phyloP scores from a whole-genome alignment of 148 eudicot species.

The Silene uniflora region DNA sequence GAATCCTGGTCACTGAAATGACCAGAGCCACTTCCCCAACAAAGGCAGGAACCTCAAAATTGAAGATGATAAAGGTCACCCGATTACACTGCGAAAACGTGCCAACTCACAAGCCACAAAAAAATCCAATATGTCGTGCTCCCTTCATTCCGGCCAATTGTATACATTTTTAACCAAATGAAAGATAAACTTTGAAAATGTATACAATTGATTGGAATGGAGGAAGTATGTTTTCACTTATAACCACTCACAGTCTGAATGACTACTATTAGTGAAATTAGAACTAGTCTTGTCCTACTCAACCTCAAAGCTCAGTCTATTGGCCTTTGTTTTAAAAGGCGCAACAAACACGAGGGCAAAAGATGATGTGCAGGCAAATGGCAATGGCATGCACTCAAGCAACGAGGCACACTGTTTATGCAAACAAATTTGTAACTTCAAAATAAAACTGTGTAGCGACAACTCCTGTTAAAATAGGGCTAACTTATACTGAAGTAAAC shows the following conservation, averaged over 20 bases:
- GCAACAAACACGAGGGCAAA: neutral
- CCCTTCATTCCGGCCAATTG: neutral
- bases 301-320: neutral
- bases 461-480: neutral
- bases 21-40: no score
- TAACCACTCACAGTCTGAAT: no score
- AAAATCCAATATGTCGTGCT: no score
- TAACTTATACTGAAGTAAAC: neutral
- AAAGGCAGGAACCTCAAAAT: no score
- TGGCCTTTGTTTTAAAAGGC: neutral
- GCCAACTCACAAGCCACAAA: no score
- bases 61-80: no score
- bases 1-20: no score
- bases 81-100: no score
- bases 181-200: no score
- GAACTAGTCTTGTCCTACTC: neutral
- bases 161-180: no score
- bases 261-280: no score
- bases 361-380: neutral
- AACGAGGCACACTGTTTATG: neutral
- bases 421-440: neutral
- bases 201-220: neutral
- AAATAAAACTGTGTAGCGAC: neutral
- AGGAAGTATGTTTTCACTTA: no score
- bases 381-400: neutral